phyloP scores from a whole-genome alignment of 2,329 filamentous ascomycete genomes.

The Aspergillus hortae region DNA sequence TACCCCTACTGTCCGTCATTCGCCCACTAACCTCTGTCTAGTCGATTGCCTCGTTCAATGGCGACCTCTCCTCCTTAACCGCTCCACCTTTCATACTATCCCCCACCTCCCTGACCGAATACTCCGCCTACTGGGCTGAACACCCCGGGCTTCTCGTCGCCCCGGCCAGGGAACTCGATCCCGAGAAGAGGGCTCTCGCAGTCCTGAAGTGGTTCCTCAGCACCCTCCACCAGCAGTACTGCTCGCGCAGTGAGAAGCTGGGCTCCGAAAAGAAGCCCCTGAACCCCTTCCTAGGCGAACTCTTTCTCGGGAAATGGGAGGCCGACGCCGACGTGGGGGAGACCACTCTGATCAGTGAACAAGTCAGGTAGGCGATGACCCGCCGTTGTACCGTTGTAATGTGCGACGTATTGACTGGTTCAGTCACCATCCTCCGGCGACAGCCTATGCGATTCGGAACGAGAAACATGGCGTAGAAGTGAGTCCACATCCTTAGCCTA shows the following conservation, averaged over 20 bases:
- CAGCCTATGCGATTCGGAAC: slow-evolving; percentile 91
- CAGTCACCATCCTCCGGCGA: slow-evolving; percentile 87
- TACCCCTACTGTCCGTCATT: not conserved
- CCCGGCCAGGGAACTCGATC: slow-evolving; percentile 72
- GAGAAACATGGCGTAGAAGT: slow-evolving; percentile 70
- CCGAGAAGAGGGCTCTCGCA: slow-evolving; percentile 75
- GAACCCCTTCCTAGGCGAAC: slow-evolving; percentile 92
- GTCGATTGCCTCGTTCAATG: slow-evolving; percentile 77
- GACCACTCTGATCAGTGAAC: slow-evolving; percentile 85
- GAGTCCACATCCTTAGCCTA: slow-evolving; percentile 14
- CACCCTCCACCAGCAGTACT: slow-evolving; percentile 84
- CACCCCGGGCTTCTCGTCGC: slow-evolving; percentile 76
- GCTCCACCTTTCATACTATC: slow-evolving; percentile 81
- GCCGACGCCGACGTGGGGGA: slow-evolving; percentile 66
- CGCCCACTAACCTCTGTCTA: slow-evolving; percentile 13
- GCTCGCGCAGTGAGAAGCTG: slow-evolving; percentile 69
- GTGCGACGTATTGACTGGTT: slow-evolving; percentile 6
- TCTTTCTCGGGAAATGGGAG: slow-evolving; percentile 89
- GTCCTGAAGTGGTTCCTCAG: slow-evolving; percentile 97
- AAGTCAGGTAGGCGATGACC: slow-evolving; percentile 62
- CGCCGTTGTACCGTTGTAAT: not conserved
- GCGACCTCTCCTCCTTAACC: slow-evolving; percentile 75
- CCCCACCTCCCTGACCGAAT: slow-evolving; percentile 73
- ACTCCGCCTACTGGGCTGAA: slow-evolving; percentile 79
- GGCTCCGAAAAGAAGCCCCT: slow-evolving; percentile 97